Evolutionary conservation across 129 eudicot species (phyloP).

Genomic region (Smallanthus sonchifolius): DNA sequence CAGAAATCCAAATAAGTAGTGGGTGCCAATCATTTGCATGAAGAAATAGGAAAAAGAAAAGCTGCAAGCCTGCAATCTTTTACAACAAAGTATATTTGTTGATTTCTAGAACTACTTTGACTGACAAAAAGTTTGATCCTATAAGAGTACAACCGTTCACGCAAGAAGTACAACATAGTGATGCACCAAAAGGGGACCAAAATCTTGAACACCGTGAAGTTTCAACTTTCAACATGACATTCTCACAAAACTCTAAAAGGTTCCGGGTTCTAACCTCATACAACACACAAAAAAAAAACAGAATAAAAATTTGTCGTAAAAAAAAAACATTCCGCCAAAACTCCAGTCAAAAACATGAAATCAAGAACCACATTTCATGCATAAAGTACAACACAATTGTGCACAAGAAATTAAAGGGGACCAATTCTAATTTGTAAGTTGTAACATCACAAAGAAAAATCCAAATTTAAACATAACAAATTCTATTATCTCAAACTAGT

Average conservation of each 20-base stretch:
- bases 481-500: constrained; percentile 1
- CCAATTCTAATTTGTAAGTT: not conserved
- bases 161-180: constrained; percentile 21
- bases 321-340: too few relatives aligned
- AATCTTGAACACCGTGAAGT: constrained; percentile 6
- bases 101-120: constrained; percentile 18
- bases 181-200: constrained; percentile 28
- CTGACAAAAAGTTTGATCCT: constrained; percentile 18
- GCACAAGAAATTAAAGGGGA: constrained; percentile 9
- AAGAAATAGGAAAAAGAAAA: too few relatives aligned
- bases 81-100: constrained; percentile 22
- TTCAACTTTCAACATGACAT: not conserved
- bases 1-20: not conserved
- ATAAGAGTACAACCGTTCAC: constrained; percentile 9
- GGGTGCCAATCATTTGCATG: not conserved
- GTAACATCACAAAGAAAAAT: constrained; percentile 7
- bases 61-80: constrained; percentile 24
- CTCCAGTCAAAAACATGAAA: constrained; percentile 10
- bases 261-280: too few relatives aligned
- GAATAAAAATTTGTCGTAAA: too few relatives aligned
- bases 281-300: too few relatives aligned
- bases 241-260: too few relatives aligned
- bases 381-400: constrained; percentile 3
- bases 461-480: not conserved
- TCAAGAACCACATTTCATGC: constrained; percentile 10